Base-by-base conservation (phyloP, 768 basidiomycete species). In the Lyophyllum atratum region DNA sequence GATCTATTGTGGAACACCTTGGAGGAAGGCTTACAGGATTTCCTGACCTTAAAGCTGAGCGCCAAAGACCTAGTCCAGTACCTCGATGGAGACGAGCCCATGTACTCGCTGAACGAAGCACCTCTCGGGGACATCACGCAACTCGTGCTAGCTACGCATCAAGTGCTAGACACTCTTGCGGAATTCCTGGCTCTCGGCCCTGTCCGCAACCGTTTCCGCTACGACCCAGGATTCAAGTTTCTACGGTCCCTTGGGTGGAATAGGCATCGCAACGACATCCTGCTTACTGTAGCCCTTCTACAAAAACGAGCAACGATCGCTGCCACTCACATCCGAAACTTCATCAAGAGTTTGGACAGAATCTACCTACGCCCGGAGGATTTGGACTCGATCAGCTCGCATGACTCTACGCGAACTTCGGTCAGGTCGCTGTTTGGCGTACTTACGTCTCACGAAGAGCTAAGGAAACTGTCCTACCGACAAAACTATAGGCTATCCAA, bases 371-470 rank as follows among this genome's bases (percentile, higher is more conserved):
- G 12, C 14, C 34, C 24, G 19, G 54, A 55, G 1, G 58, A 59
- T 15, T 39, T 52, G 17, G 22, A 48, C 4, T 62, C 61, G 1
- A 44, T 56, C 10, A 37, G 53, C 28, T 59, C 61, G 3, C 56
- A 46, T 17, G 49, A 63, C 19, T 59, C 58, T 19, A 45, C 61
- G 11, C 34, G 21, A 9, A 50, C 50, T 4, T 47, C 55, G n/a
- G 48, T 59, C n/a, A 26, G 61, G 17, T 25, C 28, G 2, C 24
- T 3, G 1, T 54, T 34, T 24, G n/a, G 45, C 0, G 11, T n/a
- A n/a, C n/a, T 6, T 21, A 8, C 51, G 31, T 25, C 29, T 21
- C 14, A 34, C 33, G 22, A n/a, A n/a, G 47, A 49, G 15, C 29
- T 49, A 7, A 7, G 47, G 10, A 31, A 49, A 49, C 22, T 31